Evolutionary conservation across 495 filamentous ascomycete genomes (phyloP).

Genomic region (Aspergillus haitiensis): DNA sequence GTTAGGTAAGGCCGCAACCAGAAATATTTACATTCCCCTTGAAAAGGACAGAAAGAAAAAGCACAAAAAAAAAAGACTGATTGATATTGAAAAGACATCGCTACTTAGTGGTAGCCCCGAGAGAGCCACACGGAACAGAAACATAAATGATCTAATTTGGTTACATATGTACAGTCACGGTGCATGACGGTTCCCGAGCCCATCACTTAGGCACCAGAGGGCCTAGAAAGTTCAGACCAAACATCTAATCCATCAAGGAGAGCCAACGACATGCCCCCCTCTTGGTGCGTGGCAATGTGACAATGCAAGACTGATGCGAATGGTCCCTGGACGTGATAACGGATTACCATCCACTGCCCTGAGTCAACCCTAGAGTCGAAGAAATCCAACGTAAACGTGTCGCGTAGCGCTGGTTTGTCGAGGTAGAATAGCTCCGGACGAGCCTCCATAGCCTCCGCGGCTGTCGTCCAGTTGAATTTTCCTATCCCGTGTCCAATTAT

Average conservation of each 20-base stretch:
- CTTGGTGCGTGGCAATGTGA: conserved; percentile 52
- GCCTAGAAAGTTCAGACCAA: conserved; percentile 36
- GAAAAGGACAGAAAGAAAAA: too few relatives aligned
- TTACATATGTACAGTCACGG: too few relatives aligned
- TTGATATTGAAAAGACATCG: too few relatives aligned
- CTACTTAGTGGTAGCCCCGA: too few relatives aligned
- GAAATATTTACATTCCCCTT: too few relatives aligned
- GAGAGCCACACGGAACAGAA: too few relatives aligned
- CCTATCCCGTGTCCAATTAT: conserved; percentile 46
- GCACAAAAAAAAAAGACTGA: too few relatives aligned
- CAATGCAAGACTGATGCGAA: conserved; percentile 55
- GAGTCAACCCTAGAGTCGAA: conserved; percentile 1
- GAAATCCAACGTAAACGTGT: conserved; percentile 42
- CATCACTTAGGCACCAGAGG: too few relatives aligned
- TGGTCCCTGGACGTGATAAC: conserved; percentile 53
- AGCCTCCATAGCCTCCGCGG: conserved; percentile 41
- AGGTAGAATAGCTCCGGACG: conserved; percentile 49
- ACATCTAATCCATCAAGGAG: conserved; percentile 53
- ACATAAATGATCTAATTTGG: too few relatives aligned
- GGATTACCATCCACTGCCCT: conserved; percentile 47
- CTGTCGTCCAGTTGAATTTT: conserved; percentile 40
- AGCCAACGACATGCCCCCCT: conserved; percentile 48
- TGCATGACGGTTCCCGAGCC: too few relatives aligned
- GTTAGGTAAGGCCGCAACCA: too few relatives aligned
- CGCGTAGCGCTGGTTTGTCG: conserved; percentile 44